phyloP scores from a whole-genome alignment of 371 early-diverging fungal species.

The Lichtheimia ramosa region DNA sequence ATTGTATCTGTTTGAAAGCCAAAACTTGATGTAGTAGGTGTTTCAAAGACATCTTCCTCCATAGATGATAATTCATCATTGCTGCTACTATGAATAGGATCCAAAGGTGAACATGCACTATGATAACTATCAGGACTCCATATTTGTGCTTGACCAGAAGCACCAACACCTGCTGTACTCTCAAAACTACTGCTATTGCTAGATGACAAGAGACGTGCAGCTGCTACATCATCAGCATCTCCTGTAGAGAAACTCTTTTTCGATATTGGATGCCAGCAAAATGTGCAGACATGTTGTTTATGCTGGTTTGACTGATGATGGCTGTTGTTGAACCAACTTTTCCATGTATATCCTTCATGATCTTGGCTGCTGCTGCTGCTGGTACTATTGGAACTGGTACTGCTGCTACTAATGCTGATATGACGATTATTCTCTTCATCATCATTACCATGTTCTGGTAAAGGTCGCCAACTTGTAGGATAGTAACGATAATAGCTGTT shows the following conservation, averaged over 20 bases:
- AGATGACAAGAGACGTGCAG: not conserved
- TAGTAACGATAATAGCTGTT: slow-evolving; percentile 11
- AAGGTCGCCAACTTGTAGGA: not conserved
- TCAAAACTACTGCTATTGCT: not conserved
- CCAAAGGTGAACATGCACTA: not conserved
- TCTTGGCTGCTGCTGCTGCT: not conserved
- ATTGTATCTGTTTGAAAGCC: slow-evolving; percentile 1
- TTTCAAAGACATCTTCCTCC: not conserved
- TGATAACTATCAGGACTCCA: not conserved
- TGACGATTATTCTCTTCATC: not conserved
- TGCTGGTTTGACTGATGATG: not conserved
- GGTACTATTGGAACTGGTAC: not conserved
- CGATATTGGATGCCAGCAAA: slow-evolving; percentile 8
- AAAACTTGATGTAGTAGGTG: too few relatives aligned
- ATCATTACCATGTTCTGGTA: not conserved
- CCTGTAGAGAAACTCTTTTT: slow-evolving; percentile 12
- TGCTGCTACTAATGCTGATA: not conserved
- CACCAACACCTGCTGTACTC: too few relatives aligned
- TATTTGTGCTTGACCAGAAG: too few relatives aligned
- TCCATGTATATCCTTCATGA: slow-evolving; percentile 2
- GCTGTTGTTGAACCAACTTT: slow-evolving; percentile 9
- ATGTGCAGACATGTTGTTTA: slow-evolving; percentile 2
- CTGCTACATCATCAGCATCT: slow-evolving; percentile 4
- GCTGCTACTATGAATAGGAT: not conserved
- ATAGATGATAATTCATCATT: not conserved